These are phyloP conservation scores for Globisporangium barbulae DNA, from an alignment of 352 stramenopile genomes.

Conservation along the genomic window DNA sequence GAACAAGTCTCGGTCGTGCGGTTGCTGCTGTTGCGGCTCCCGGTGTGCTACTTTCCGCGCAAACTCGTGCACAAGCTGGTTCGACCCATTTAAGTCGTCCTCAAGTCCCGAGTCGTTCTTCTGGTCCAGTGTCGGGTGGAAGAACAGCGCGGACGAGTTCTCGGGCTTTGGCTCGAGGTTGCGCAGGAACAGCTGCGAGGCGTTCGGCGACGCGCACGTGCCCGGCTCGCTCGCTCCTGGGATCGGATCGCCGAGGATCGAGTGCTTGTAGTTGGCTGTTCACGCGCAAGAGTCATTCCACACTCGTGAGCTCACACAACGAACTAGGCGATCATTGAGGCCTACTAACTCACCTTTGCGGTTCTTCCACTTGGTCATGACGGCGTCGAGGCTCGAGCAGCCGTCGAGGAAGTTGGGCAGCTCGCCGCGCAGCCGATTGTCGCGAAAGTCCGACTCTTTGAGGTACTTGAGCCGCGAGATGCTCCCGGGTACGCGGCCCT, in stretches of 20 bases:
- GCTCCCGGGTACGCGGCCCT: conserved; percentile 60
- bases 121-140: conserved; percentile 60
- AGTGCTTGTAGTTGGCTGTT: conserved; percentile 63
- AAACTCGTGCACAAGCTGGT: conserved; percentile 51
- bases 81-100: conserved; percentile 50
- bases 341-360: conserved; percentile 35
- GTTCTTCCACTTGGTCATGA: conserved; percentile 85
- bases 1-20: conserved; percentile 13
- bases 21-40: neutral
- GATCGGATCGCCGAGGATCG: conserved; percentile 67
- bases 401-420: conserved; percentile 82
- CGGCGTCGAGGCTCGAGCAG: conserved; percentile 70
- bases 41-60: conserved; percentile 27
- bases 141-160: conserved; percentile 57
- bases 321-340: neutral
- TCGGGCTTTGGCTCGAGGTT: conserved; percentile 44
- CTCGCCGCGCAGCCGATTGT: conserved; percentile 69
- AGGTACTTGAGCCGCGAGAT: conserved; percentile 76
- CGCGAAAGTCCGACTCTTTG: conserved; percentile 75
- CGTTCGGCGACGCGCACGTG: conserved; percentile 19
- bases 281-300: neutral
- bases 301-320: neutral
- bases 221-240: conserved; percentile 30
- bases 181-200: conserved; percentile 53
- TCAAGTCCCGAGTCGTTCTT: conserved; percentile 44